phyloP scores from a whole-genome alignment of 2,329 filamentous ascomycete species.

The Stachybotrys chlorohalonatus region DNA sequence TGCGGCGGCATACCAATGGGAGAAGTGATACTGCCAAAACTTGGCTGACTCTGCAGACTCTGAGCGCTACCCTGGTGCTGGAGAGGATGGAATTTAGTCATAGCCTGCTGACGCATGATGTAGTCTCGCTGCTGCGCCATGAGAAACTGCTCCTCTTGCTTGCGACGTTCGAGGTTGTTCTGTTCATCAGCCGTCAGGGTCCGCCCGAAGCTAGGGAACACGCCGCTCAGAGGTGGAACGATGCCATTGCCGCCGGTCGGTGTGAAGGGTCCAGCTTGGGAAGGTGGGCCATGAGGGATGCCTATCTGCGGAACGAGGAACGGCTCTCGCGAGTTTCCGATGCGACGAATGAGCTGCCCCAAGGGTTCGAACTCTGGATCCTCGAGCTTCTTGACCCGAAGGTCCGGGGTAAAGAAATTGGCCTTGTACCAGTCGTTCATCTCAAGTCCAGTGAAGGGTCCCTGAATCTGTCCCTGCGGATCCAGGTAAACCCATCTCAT shows the following conservation, averaged over 20 bases:
- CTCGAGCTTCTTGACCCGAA: conserved; percentile 91
- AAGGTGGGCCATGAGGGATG: conserved; percentile 75
- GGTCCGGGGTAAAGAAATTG: conserved; percentile 90
- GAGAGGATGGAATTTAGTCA: conserved; percentile 63
- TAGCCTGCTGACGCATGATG: conserved; percentile 74
- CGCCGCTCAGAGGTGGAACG: conserved; percentile 82
- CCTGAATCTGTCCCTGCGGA: conserved; percentile 84
- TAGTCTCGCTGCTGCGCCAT: conserved; percentile 96
- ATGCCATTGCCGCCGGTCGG: conserved; percentile 48
- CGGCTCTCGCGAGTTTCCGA: conserved; percentile 93
- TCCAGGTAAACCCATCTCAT: conserved; percentile 99
- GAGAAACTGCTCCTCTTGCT: conserved; percentile 95
- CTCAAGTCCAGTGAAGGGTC: conserved; percentile 90
- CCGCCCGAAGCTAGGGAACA: conserved; percentile 92
- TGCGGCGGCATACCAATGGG: conserved; percentile 51
- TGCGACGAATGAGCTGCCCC: conserved; percentile 87
- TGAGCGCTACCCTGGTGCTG: conserved; percentile 94
- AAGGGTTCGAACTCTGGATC: conserved; percentile 91
- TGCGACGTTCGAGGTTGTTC: conserved; percentile 89
- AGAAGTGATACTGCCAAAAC: conserved; percentile 91
- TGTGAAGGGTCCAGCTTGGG: conserved; percentile 38
- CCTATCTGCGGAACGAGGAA: conserved; percentile 97
- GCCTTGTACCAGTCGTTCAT: conserved; percentile 99
- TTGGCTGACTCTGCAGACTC: conserved; percentile 93
- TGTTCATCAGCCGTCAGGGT: conserved; percentile 96